Conservation (phyloP, 2,329 filamentous ascomycete species). For the Phaeosphaeriaceae sp. region DNA sequence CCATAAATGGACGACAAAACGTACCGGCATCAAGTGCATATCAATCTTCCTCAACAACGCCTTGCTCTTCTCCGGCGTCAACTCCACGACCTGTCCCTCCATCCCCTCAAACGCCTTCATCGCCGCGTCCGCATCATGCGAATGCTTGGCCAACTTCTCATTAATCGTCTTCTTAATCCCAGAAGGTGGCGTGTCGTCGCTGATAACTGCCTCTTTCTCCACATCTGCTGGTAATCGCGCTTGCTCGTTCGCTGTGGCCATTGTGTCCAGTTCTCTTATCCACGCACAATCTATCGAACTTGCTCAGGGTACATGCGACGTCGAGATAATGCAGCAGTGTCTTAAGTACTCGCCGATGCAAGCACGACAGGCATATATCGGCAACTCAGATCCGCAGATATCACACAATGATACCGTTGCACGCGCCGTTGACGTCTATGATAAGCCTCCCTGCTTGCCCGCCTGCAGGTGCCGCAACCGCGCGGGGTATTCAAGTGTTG, state of each 20-base stretch:
- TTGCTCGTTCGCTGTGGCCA: constrained; percentile 14
- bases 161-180: constrained; percentile 24
- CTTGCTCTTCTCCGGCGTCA: constrained; percentile 65
- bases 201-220: constrained; percentile 25
- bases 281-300: too few relatives aligned
- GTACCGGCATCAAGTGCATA: constrained; percentile 64
- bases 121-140: constrained; percentile 66
- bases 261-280: neutral
- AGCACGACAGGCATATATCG: neutral
- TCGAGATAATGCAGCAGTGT: neutral
- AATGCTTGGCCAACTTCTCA: constrained; percentile 53
- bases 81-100: constrained; percentile 59
- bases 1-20: constrained; percentile 6
- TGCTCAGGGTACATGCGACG: too few relatives aligned
- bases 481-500: constrained; percentile 17
- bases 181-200: constrained; percentile 7
- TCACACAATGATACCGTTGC: neutral
- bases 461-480: constrained; percentile 13
- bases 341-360: neutral
- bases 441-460: constrained; percentile 23
- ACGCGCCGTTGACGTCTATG: constrained; percentile 20
- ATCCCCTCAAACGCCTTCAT: constrained; percentile 62
- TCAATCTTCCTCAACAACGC: constrained; percentile 68
- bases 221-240: constrained; percentile 4
- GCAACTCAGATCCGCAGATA: neutral